Evolutionary conservation across 148 eudicot genomes (phyloP), one percentile per base, ranked within the genome.

Genomic region (Cornus florida): DNA sequence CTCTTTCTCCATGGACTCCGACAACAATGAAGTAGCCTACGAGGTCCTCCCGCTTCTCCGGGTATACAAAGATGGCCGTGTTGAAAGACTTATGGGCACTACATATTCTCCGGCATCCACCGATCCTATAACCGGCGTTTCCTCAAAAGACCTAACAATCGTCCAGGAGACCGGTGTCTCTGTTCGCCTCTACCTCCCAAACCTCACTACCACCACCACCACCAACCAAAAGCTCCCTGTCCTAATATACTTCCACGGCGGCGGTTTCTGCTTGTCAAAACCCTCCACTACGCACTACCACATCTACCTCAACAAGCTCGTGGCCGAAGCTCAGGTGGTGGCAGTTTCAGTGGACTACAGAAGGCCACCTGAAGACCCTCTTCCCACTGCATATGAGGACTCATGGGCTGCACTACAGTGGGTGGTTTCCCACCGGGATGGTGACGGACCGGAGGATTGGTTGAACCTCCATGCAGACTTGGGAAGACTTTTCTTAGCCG

Each of bases 241-340:
- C 38, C 13, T 84, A 10, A 33, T 85, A 9, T 80, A 87, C 75
- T 80, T 76, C 71, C 90, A 87, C 19, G 90, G 90, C 3, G 90
- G 90, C 0, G 90, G 65, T 10, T 87, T 82, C 53, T 50, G 80
- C n/a, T 3, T 81, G 7, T 77, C 71, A 48, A 62, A 87, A 7
- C 70, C 86, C 4, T 70, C 76, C 31, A 13, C 56, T 7, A 8
- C 78, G 5, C 31, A n/a, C 10, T 81, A 83, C 76, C 87, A 84
- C 53, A 43, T 43, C 73, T 84, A 75, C 53, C 81, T 82, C 24
- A 87, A 72, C 70, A 64, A 53, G 6, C 24, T 87, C 4, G 83
- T 77, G 3, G 53, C 87, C 3, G 70, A 78, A 75, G 65, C 82
- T 1, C 80, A 64, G 1, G 81, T 78, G 22, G 17, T 87, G 1